These are phyloP conservation scores for Aspergillus olivimuriae DNA, from an alignment of 495 filamentous ascomycete genomes.

Conservation along the genomic window DNA sequence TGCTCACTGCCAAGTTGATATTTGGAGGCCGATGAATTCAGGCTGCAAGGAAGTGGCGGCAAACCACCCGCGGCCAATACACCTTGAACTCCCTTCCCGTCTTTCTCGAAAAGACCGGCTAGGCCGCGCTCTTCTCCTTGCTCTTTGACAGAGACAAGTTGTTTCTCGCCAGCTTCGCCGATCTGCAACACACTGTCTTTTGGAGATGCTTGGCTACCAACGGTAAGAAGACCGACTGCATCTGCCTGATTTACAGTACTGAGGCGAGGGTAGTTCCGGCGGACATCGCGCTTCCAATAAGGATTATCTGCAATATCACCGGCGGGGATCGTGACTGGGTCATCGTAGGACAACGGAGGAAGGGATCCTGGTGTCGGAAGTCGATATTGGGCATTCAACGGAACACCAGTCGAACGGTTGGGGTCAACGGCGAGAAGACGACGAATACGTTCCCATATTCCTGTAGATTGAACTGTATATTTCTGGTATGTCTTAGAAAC, in stretches of 20 bases:
- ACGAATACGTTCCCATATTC: slow-evolving; percentile 83
- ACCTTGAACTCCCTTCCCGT: slow-evolving; percentile 52
- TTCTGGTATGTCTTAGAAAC: slow-evolving; percentile 51
- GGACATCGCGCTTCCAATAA: slow-evolving; percentile 93
- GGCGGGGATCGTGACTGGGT: slow-evolving; percentile 86
- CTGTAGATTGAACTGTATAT: slow-evolving; percentile 91
- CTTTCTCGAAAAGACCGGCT: slow-evolving; percentile 65
- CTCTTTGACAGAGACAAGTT: slow-evolving; percentile 73
- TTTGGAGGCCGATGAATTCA: slow-evolving; percentile 39
- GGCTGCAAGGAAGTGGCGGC: slow-evolving; percentile 73
- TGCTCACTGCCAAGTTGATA: slow-evolving; percentile 40
- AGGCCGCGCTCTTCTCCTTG: slow-evolving; percentile 66
- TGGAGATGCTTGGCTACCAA: slow-evolving; percentile 75
- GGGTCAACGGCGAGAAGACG: slow-evolving; percentile 74
- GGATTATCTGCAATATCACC: slow-evolving; percentile 95
- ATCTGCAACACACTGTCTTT: slow-evolving; percentile 70
- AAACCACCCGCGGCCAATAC: slow-evolving; percentile 69
- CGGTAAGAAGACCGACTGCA: slow-evolving; percentile 74
- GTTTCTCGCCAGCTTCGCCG: slow-evolving; percentile 76
- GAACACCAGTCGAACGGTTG: slow-evolving; percentile 82
- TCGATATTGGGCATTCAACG: slow-evolving; percentile 88
- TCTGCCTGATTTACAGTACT: slow-evolving; percentile 79
- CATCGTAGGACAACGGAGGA: slow-evolving; percentile 73
- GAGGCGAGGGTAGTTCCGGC: slow-evolving; percentile 77
- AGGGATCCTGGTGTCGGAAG: slow-evolving; percentile 77